These are phyloP conservation scores for Tieghemostelium lacteum DNA, from an alignment of 78 protist genomes.

Conservation along the genomic window DNA sequence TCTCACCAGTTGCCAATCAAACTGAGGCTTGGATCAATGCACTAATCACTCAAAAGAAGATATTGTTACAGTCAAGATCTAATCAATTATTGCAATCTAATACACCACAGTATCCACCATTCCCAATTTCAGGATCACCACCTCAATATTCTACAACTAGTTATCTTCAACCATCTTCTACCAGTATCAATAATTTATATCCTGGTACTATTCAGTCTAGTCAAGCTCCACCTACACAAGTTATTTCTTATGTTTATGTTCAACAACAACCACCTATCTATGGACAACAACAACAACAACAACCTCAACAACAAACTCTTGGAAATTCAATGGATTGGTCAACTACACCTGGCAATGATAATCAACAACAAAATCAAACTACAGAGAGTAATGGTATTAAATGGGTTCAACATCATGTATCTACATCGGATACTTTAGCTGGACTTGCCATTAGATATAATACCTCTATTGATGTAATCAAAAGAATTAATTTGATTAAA, in stretches of 20 bases:
- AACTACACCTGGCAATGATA: slow-evolving; percentile 9
- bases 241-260: neutral
- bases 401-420: slow-evolving; percentile 72
- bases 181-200: neutral
- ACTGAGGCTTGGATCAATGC: slow-evolving; percentile 80
- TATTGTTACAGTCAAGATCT: slow-evolving; percentile 15
- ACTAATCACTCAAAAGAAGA: slow-evolving; percentile 58
- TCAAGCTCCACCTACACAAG: too few relatives aligned
- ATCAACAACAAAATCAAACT: neutral
- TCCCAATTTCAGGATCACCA: slow-evolving; percentile 30
- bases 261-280: slow-evolving; percentile 2
- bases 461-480: slow-evolving; percentile 56
- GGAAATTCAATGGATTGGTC: slow-evolving; percentile 12
- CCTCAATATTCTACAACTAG: neutral
- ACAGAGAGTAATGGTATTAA: slow-evolving; percentile 5
- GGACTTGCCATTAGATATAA: slow-evolving; percentile 70
- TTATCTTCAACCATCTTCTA: neutral
- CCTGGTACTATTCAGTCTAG: neutral
- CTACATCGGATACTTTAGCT: slow-evolving; percentile 54
- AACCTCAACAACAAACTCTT: neutral
- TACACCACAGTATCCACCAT: slow-evolving; percentile 42
- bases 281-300: neutral
- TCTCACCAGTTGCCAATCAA: slow-evolving; percentile 25
- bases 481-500: slow-evolving; percentile 57
- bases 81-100: slow-evolving; percentile 8